Base-by-base conservation (phyloP, 148 eudicot species). In the Silene uniflora region DNA sequence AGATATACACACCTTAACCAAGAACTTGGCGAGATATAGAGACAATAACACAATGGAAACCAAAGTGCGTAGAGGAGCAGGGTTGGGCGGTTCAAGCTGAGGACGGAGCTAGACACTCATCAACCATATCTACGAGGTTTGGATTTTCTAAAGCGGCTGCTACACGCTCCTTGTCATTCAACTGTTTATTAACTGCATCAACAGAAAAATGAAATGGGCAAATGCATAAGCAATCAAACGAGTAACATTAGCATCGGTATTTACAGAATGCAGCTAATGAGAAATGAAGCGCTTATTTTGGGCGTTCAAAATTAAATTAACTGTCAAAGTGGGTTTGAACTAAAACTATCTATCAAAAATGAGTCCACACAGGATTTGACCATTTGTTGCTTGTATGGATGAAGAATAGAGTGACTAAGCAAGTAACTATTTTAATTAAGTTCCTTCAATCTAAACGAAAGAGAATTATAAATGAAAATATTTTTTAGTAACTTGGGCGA, bases 141-240 rank as follows among this genome's bases (percentile, higher is more conserved):
- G 96, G 98, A 80, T 90, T 94, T 79, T 94, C 98, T 86, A 94
- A 76, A 7, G 98, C 98, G 29, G 98, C 97, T 60, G 97, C 97
- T 21, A 94, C 93, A 21, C 97, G 86, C 83, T 94, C 97, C 83
- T 94, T 94, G 72, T 94, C 98, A 42, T 91, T 94, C 89, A 94
- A 86, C 81, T 94, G 97, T 78, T 94, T 93, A 80, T 93, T 93
- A 29, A 93, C 98, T 93, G 91, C 79, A 75, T 67, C 52, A n/a
- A 49, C 19, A 56, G 44, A 62, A 62, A 5, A 62, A 69, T 72
- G 12, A n/a, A 74, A 62, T 24, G 61, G 71, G 14, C 63, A 27
- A 1, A 46, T 35, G 52, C 13, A 0, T 21, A 56, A 42, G 73
- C 63, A 67, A 75, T 7, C 61, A 1, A 25, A 47, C 9, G 25